These are phyloP conservation scores for Pleurotus platypus DNA, from an alignment of 768 basidiomycete genomes.

Conservation along the genomic window DNA sequence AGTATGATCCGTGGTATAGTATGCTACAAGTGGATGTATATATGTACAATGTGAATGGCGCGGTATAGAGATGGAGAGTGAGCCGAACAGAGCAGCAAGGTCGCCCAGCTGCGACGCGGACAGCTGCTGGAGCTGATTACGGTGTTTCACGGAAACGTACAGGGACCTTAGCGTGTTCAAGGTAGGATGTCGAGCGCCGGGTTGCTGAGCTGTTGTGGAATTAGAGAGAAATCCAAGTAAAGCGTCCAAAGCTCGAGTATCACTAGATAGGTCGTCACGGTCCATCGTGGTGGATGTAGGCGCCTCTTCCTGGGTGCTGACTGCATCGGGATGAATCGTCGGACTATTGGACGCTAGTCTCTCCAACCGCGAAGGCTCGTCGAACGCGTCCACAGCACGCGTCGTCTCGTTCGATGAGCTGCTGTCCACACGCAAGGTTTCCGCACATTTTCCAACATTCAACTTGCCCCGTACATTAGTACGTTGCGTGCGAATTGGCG, in stretches of 20 bases:
- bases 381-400: too few species aligned
- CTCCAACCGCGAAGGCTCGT: too few species aligned
- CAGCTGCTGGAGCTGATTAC: slow-evolving; percentile 29
- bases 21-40: slow-evolving; percentile 26
- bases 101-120: slow-evolving; percentile 31
- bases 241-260: slow-evolving; percentile 11
- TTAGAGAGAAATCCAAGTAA: slow-evolving; percentile 20
- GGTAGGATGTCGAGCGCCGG: slow-evolving; percentile 18
- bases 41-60: slow-evolving; percentile 18
- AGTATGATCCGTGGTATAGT: slow-evolving; percentile 13
- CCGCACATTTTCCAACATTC: too few species aligned
- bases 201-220: slow-evolving; percentile 12
- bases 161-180: slow-evolving; percentile 32
- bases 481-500: background rate
- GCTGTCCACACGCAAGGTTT: too few species aligned
- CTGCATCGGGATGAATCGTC: background rate
- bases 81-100: slow-evolving; percentile 47
- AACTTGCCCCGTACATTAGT: background rate
- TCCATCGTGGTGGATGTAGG: too few species aligned
- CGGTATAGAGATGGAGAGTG: slow-evolving; percentile 34
- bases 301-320: too few species aligned
- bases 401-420: too few species aligned
- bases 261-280: background rate
- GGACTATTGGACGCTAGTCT: background rate
- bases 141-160: slow-evolving; percentile 32